phyloP scores from a whole-genome alignment of 495 filamentous ascomycete genomes.

The Hypoxylon lienhwacheense region DNA sequence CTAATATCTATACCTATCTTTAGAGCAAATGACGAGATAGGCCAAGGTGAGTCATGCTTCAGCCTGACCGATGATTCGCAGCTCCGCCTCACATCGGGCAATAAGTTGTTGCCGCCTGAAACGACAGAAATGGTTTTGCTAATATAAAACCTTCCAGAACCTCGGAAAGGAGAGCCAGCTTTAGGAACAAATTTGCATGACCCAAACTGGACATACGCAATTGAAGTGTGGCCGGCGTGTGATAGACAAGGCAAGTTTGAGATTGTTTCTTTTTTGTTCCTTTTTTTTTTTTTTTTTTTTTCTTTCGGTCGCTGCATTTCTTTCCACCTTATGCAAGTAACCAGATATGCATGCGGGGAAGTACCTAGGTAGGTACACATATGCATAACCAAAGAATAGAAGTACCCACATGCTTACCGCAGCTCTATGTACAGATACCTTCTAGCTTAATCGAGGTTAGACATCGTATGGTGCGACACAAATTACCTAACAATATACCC shows the following conservation, averaged over 20 bases:
- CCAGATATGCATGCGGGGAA: no score
- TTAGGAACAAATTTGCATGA: not conserved
- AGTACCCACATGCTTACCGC: no score
- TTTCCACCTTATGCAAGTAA: no score
- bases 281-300: not conserved
- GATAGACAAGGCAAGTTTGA: constrained; percentile 18
- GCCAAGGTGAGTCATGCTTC: constrained; percentile 26
- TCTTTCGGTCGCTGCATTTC: not conserved
- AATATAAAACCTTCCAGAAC: constrained; percentile 14
- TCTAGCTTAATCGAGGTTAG: no score
- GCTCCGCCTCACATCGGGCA: constrained; percentile 22
- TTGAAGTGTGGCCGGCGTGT: constrained; percentile 22
- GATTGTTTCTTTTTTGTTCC: not conserved
- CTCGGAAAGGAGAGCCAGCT: not conserved
- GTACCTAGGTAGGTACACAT: no score
- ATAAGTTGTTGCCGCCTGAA: constrained; percentile 23
- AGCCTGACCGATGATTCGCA: constrained; percentile 17
- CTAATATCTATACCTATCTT: not conserved
- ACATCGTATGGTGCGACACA: no score
- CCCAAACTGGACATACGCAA: constrained; percentile 22
- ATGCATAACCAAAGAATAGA: no score
- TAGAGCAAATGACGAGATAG: not conserved
- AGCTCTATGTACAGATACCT: no score
- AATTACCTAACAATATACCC: no score
- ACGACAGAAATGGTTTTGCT: not conserved